Percentiles rank a stretch among this genome's conserved stretches.
phyloP scores from a whole-genome alignment of 768 basidiomycete species.

The Leucocoprinus sp. region DNA sequence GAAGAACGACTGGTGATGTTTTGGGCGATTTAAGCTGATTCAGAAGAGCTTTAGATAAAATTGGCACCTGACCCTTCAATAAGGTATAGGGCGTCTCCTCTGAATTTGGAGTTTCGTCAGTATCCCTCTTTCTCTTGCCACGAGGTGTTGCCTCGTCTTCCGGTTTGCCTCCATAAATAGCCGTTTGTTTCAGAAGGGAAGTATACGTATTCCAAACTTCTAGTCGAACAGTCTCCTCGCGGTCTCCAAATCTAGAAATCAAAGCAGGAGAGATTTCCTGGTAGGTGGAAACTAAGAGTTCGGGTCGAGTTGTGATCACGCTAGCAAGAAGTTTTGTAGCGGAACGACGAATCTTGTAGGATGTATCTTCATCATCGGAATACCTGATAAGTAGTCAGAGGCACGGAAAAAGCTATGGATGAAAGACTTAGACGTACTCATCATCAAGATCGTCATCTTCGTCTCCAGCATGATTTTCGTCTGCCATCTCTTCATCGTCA shows the following conservation, averaged over 20 bases:
- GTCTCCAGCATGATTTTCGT: conserved; percentile 73
- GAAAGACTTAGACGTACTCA: conserved; percentile 41
- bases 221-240: conserved; percentile 89
- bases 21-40: conserved; percentile 81
- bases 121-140: conserved; percentile 75
- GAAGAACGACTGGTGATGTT: conserved; percentile 67
- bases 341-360: conserved; percentile 93
- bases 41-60: conserved; percentile 72
- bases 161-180: conserved; percentile 62
- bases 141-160: conserved; percentile 41
- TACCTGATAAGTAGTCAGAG: conserved; percentile 4
- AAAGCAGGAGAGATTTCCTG: conserved; percentile 80
- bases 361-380: conserved; percentile 96
- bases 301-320: conserved; percentile 84
- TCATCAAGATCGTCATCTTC: conserved; percentile 81
- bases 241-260: conserved; percentile 87
- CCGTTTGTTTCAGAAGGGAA: conserved; percentile 75
- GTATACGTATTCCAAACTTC: conserved; percentile 90
- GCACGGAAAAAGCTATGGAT: background rate
- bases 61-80: conserved; percentile 68
- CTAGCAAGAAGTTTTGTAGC: conserved; percentile 86
- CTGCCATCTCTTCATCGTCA: conserved; percentile 48
- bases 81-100: conserved; percentile 68
- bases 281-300: conserved; percentile 72
- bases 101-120: conserved; percentile 61